These are phyloP conservation scores for Aspergillus thermomutatus DNA, from an alignment of 2,329 filamentous ascomycete genomes.

Conservation along the genomic window DNA sequence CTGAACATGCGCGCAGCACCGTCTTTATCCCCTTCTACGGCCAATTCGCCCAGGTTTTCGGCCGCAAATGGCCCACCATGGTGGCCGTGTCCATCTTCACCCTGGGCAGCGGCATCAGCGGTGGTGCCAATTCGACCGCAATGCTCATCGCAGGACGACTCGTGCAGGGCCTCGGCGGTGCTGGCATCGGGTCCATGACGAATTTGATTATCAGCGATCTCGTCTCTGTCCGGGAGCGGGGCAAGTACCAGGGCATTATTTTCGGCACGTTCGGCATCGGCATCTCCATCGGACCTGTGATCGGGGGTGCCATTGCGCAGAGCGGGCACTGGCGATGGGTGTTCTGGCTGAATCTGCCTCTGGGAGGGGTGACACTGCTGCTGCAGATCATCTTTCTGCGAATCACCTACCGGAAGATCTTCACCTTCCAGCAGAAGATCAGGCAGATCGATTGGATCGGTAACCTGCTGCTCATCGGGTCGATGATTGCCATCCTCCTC, in stretches of 20 bases:
- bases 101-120: conserved; percentile 8
- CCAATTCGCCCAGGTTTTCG: conserved; percentile 6
- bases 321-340: conserved; percentile 20
- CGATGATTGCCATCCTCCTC: neutral
- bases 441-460: conserved; percentile 2
- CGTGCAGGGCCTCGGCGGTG: neutral
- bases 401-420: neutral
- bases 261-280: conserved; percentile 8
- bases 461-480: neutral
- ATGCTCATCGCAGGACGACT: conserved; percentile 1
- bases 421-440: neutral
- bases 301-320: conserved; percentile 20
- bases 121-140: conserved; percentile 1
- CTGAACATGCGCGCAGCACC: no score
- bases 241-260: neutral
- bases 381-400: neutral
- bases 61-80: conserved; percentile 7
- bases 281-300: conserved; percentile 18
- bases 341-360: conserved; percentile 17
- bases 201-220: conserved; percentile 2
- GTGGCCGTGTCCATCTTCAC: conserved; percentile 3
- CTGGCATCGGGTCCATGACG: neutral
- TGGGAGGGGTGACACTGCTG: conserved; percentile 4
- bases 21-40: neutral
- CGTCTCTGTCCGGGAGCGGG: neutral